Percentiles rank a stretch among this genome's conserved stretches.
Evolutionary conservation across 1,284 basidiomycete species (phyloP).

Genomic region (Fomes fomentarius): DNA sequence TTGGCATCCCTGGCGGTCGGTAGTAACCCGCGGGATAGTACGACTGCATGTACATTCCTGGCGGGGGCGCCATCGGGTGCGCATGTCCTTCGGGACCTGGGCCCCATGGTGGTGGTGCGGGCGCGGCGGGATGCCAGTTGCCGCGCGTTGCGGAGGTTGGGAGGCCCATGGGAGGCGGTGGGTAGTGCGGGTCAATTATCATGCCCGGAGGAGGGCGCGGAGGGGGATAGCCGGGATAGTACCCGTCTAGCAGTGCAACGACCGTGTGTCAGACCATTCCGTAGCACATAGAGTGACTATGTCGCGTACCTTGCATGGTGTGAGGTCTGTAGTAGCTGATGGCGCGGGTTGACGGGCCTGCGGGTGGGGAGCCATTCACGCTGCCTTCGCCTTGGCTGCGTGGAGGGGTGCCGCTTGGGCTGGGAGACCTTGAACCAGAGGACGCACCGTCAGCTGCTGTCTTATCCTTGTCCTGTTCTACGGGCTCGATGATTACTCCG

Average conservation of each 20-base stretch:
- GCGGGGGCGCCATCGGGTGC: constrained; percentile 30
- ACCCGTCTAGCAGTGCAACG: constrained; percentile 4
- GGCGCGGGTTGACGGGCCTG: constrained; percentile 29
- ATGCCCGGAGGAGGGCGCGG: constrained; percentile 32
- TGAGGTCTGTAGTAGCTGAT: constrained; percentile 69
- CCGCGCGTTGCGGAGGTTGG: constrained; percentile 57
- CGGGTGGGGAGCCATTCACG: constrained; percentile 36
- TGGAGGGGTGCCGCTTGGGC: constrained; percentile 52
- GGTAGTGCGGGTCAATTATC: constrained; percentile 37
- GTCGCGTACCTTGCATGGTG: constrained; percentile 42
- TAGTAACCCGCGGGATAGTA: constrained; percentile 55
- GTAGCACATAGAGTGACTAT: neutral
- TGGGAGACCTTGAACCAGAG: constrained; percentile 49
- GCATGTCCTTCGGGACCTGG: constrained; percentile 38
- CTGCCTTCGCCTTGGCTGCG: constrained; percentile 42
- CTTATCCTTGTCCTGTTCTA: constrained; percentile 34
- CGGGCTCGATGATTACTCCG: constrained; percentile 63
- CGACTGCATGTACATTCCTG: constrained; percentile 36
- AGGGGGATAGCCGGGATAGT: constrained; percentile 25
- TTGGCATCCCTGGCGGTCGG: constrained; percentile 38
- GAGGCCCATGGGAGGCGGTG: constrained; percentile 44
- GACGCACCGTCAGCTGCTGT: constrained; percentile 41
- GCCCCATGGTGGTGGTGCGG: constrained; percentile 36
- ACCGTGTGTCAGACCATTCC: constrained; percentile 25
- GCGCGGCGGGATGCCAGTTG: constrained; percentile 34